Evolutionary conservation across 331 rosid genomes (phyloP), one percentile per base, ranked within the genome.

Genomic region (Quercus tomentella): DNA sequence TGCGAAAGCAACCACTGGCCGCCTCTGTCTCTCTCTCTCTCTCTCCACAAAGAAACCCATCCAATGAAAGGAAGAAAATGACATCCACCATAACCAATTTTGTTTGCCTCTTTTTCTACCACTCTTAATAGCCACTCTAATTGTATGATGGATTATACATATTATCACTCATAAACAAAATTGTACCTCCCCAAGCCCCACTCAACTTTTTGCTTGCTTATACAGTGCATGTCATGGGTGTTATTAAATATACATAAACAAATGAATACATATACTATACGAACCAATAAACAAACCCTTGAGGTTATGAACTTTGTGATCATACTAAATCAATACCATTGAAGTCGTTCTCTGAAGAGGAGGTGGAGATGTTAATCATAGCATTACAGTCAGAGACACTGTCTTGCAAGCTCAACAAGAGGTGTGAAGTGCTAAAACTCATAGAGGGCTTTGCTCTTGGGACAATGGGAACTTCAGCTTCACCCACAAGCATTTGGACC

Each of bases 401-500:
- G 72, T 93, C 98, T 74, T 93, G 98, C 84, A 93, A 76, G 56
- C 76, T 88, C 80, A 80, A 37, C 31, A 93, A 72, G 58, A 93
- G 91, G 15, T 93, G 88, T 10, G 91, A 83, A 23, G 98, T 93
- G 35, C 93, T 91, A 52, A 87, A 90, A 61, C 80, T 88, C 8
- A 91, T 79, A 25, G 82, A 77, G 4, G 97, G 98, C 79, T 85
- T 91, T 15, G 88, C 75, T 76, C 83, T 86, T 5, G 98, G 97
- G 33, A 91, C 97, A 16, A 82, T 68, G 2, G 97, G 97, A n/a
- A 89, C 92, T 78, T 93, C 87, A 57, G 93, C 86, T 72, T 93
- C 98, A 20, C 97, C 98, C 20, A 82, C 79, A 33, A 93, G 86
- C 94, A 91, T 93, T 62, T 93, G 98, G 54, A 88, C 92, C 52